Evolutionary conservation across 2,329 filamentous ascomycete species (phyloP), one percentile per base, ranked within the genome.

Genomic region (Talaromyces sp.): DNA sequence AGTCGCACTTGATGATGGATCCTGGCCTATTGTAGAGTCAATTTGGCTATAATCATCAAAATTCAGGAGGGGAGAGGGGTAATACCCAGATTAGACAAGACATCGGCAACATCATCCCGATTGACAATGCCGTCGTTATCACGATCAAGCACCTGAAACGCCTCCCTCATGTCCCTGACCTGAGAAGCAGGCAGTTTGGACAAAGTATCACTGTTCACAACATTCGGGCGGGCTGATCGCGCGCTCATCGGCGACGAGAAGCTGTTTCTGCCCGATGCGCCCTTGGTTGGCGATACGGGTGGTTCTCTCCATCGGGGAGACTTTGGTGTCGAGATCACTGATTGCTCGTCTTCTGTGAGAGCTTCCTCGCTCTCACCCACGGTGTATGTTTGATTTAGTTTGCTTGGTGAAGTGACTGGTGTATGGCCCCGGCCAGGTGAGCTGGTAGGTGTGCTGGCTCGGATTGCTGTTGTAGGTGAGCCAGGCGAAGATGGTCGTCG

Each of bases 61-160:
- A 11, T 50, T 58, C 21, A 64, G 46, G 60, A 37, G 35, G 16
- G 1, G 11, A 25, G 21, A 68, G 4, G 6, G 74, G 14, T 5
- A 74, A 54, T 78, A 91, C 89, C 93, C 56, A 97, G 82, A 71
- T 96, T 92, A 64, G 84, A 86, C 35, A 99, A 84, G 84, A 96
- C 96, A 70, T 96, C 91, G 16, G 86, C 86, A 5, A 99, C 87
- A 73, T 96, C 92, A 23, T 93, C 89, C 64, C 89, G 84, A 67
- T 88, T 90, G 65, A 99, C 88, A 58, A 85, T 81, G 18, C 93
- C 93, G 71, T 95, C 92, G 71, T 92, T 93, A 76, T 95, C 89
- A 64, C 91, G 85, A 75, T 98, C 95, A 54, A 99, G 83, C 64
- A 97, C 92, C 75, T 96, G 91, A 76, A 98, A 99, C 0, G 90